Evolutionary conservation across 192 early-diverging fungal species (phyloP).

Genomic region (Linnemannia schmuckeri): DNA sequence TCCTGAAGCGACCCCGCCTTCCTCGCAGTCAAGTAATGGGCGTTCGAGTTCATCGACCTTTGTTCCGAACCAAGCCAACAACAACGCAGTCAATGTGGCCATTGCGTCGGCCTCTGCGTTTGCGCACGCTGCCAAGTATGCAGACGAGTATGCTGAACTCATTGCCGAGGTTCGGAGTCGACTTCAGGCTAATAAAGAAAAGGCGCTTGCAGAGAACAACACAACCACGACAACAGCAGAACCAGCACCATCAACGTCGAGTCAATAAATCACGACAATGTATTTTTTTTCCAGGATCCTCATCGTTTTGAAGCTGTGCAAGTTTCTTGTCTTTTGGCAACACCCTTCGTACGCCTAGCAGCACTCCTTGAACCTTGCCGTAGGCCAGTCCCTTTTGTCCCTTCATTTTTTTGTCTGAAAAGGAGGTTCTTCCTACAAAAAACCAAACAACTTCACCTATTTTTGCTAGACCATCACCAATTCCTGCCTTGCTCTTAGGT

Average conservation of each 20-base stretch:
- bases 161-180: conserved; percentile 37
- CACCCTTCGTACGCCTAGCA: too few species aligned
- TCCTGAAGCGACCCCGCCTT: neutral
- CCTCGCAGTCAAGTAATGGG: conserved; percentile 22
- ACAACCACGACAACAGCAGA: neutral
- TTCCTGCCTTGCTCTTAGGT: too few species aligned
- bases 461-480: neutral
- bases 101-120: conserved; percentile 21
- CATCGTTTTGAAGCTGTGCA: neutral
- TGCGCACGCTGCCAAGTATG: conserved; percentile 39
- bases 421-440: too few species aligned
- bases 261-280: neutral
- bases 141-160: conserved; percentile 34
- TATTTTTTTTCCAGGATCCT: neutral
- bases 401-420: neutral
- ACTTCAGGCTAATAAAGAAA: conserved; percentile 29
- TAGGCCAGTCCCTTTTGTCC: neutral
- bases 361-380: too few species aligned
- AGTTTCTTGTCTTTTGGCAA: too few species aligned
- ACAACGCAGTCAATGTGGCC: conserved; percentile 14
- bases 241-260: neutral
- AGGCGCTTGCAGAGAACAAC: neutral
- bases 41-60: conserved; percentile 4
- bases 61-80: conserved; percentile 37
- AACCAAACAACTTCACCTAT: conserved; percentile 4